Evolutionary conservation across 2,329 filamentous ascomycete genomes (phyloP).

Genomic region (Juglanconis juglandina): DNA sequence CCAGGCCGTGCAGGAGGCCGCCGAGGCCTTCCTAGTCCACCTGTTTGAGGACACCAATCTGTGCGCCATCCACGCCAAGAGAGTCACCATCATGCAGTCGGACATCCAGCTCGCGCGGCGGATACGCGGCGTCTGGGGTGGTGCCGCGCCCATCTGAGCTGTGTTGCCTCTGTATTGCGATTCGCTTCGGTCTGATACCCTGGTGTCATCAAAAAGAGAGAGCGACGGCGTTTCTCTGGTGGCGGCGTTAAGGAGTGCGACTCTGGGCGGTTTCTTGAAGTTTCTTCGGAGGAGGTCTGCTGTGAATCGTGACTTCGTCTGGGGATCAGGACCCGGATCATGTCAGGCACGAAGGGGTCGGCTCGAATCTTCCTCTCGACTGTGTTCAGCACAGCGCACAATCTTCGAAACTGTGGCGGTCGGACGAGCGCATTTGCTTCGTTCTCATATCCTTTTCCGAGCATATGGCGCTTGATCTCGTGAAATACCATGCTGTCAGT

Average conservation of each 20-base stretch:
- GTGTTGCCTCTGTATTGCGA: neutral
- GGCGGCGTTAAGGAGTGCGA: neutral
- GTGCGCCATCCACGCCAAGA: conserved; percentile 93
- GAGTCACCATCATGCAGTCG: conserved; percentile 96
- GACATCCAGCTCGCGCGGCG: conserved; percentile 89
- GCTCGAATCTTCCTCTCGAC: neutral
- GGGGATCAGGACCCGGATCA: neutral
- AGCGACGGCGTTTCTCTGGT: neutral
- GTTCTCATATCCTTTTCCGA: neutral
- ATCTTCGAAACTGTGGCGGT: neutral
- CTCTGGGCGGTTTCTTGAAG: neutral
- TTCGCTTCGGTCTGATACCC: neutral
- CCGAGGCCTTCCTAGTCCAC: conserved; percentile 94
- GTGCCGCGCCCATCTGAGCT: conserved; percentile 48
- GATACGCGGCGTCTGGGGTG: conserved; percentile 76
- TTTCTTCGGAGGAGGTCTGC: neutral
- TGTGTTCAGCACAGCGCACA: neutral
- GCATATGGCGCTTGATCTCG: neutral
- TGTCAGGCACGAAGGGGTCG: neutral
- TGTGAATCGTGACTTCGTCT: too few relatives aligned
- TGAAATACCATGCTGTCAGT: neutral
- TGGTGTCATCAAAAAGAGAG: neutral
- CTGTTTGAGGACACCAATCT: conserved; percentile 96
- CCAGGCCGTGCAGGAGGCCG: conserved; percentile 85
- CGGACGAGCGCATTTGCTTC: neutral